Percentiles rank a stretch among this genome's conserved stretches.
Conservation (phyloP, 129 eudicot species). For the Escallonia herrerae region DNA sequence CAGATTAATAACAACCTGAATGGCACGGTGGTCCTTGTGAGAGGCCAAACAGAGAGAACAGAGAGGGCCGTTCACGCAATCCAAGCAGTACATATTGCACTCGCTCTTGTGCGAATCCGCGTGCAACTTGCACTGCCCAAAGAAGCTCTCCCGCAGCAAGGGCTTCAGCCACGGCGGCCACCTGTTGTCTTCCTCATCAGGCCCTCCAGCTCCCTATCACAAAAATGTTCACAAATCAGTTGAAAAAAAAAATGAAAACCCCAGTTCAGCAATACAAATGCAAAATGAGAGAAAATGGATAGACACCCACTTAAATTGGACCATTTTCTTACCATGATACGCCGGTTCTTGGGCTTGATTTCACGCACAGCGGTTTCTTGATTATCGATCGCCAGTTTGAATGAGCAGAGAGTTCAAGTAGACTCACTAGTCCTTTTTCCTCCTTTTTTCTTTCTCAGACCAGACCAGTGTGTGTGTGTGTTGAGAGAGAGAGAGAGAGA, state of each 20-base stretch:
- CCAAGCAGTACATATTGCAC: slow-evolving; percentile 91
- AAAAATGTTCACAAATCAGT: background rate
- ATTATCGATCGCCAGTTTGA: slow-evolving; percentile 82
- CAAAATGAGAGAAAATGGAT: background rate
- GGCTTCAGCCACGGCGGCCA: slow-evolving; percentile 97
- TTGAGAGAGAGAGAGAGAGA: slow-evolving; percentile 10
- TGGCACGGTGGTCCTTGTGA: slow-evolving; percentile 76
- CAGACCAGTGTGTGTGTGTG: background rate
- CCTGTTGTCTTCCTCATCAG: slow-evolving; percentile 66
- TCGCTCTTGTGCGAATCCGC: slow-evolving; percentile 84
- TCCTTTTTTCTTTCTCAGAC: background rate
- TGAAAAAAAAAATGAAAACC: background rate
- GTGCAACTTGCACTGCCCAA: slow-evolving; percentile 71
- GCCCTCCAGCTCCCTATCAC: slow-evolving; percentile 58
- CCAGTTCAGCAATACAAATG: background rate
- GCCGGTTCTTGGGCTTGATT: slow-evolving; percentile 68
- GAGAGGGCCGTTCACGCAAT: slow-evolving; percentile 61
- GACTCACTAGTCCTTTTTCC: too few relatives aligned
- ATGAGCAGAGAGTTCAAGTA: background rate
- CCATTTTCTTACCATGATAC: slow-evolving; percentile 42
- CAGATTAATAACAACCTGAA: slow-evolving; percentile 50
- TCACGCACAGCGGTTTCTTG: slow-evolving; percentile 63
- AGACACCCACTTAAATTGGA: background rate
- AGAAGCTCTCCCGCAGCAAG: slow-evolving; percentile 55
- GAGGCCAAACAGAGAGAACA: slow-evolving; percentile 72